Evolutionary conservation across 495 filamentous ascomycete genomes (phyloP).

Genomic region (Tuber microsphaerosporum): DNA sequence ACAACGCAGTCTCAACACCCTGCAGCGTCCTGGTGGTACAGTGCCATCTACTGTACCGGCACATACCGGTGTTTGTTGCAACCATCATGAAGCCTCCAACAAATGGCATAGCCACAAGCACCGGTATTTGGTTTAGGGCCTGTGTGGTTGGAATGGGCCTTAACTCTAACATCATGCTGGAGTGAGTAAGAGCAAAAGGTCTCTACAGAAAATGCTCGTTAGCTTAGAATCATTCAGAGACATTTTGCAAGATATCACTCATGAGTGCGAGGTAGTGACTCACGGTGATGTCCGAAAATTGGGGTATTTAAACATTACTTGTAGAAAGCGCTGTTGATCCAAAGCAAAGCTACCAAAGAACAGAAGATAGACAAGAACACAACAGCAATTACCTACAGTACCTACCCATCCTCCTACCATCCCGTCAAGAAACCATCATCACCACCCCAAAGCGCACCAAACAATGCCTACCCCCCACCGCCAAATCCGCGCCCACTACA

Average conservation of each 20-base stretch:
- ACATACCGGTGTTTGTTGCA: not conserved
- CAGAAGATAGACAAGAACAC: not conserved
- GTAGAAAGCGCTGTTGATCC: not conserved
- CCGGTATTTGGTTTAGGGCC: not conserved
- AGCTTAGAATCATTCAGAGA: not conserved
- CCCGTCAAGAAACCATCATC: not conserved
- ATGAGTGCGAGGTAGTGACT: not conserved
- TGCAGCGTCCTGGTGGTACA: no score
- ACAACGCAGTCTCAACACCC: no score
- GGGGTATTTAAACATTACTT: not conserved
- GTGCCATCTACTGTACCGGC: no score
- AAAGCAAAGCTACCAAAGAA: not conserved
- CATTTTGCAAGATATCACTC: not conserved
- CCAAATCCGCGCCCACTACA: constrained; percentile 52
- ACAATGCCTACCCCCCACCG: constrained; percentile 43
- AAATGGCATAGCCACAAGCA: not conserved
- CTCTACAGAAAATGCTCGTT: not conserved
- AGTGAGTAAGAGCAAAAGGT: not conserved
- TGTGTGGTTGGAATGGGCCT: not conserved
- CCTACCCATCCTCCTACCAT: not conserved
- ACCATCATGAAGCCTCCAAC: not conserved
- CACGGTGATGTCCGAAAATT: not conserved
- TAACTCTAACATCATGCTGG: not conserved
- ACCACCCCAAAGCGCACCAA: not conserved
- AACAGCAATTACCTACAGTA: not conserved